These are phyloP conservation scores for Backusella liffmaniae DNA, from an alignment of 192 early-diverging fungal genomes.

Conservation along the genomic window DNA sequence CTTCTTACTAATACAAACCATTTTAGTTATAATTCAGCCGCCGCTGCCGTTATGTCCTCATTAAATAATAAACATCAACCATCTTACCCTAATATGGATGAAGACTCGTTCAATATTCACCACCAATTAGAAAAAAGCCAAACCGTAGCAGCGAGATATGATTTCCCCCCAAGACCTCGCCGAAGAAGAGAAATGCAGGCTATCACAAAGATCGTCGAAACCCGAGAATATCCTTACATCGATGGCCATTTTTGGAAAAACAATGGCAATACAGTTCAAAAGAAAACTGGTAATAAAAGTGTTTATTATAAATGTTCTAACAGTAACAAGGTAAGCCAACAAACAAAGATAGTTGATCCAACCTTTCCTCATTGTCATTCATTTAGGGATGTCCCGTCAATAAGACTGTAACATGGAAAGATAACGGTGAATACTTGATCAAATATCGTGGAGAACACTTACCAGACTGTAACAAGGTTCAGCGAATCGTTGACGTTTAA, in stretches of 20 bases:
- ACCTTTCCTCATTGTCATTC: neutral
- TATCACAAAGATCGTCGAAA: constrained; percentile 56
- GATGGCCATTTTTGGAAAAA: constrained; percentile 60
- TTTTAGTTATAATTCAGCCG: neutral
- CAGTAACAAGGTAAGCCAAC: constrained; percentile 40
- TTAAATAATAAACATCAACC: constrained; percentile 8
- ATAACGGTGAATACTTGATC: constrained; percentile 51
- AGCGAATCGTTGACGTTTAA: constrained; percentile 37
- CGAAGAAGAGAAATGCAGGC: constrained; percentile 60
- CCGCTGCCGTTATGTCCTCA: constrained; percentile 9
- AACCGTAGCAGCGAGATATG: neutral
- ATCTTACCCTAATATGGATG: constrained; percentile 2
- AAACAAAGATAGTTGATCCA: neutral
- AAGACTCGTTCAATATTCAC: neutral
- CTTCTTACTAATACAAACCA: constrained; percentile 13
- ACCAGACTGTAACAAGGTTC: constrained; percentile 43
- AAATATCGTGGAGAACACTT: constrained; percentile 59
- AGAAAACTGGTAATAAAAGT: constrained; percentile 52
- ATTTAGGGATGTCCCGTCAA: constrained; percentile 44
- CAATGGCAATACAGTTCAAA: constrained; percentile 58
- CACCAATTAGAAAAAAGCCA: neutral
- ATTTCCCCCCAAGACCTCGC: constrained; percentile 34
- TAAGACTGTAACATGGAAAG: constrained; percentile 57
- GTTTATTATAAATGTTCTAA: constrained; percentile 63
- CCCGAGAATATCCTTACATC: constrained; percentile 41